These are phyloP conservation scores for Aspergillus ustus DNA, from an alignment of 2,329 filamentous ascomycete species.

Conservation along the genomic window DNA sequence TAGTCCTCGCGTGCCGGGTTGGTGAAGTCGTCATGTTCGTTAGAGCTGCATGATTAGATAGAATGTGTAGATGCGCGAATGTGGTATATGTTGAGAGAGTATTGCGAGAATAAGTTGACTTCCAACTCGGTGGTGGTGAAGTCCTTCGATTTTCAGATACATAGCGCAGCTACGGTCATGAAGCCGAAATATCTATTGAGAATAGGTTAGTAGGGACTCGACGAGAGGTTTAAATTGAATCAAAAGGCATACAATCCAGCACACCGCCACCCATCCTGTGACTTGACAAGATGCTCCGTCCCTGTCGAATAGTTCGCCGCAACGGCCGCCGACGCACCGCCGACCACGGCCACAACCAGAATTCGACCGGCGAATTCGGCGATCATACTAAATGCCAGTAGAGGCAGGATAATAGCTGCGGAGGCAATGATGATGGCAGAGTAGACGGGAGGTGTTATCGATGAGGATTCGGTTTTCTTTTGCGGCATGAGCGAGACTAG, in stretches of 20 bases:
- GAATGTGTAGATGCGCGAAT: neutral
- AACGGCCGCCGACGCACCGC: slow-evolving; percentile 49
- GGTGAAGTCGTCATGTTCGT: neutral
- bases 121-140: neutral
- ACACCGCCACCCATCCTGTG: slow-evolving; percentile 46
- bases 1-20: neutral
- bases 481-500: slow-evolving; percentile 40
- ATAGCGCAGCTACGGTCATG: slow-evolving; percentile 44
- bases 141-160: slow-evolving; percentile 29
- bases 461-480: slow-evolving; percentile 19
- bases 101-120: neutral
- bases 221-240: neutral
- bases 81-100: neutral
- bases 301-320: slow-evolving; percentile 43
- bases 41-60: neutral
- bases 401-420: slow-evolving; percentile 59
- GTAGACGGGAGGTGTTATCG: slow-evolving; percentile 33
- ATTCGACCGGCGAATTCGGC: slow-evolving; percentile 62
- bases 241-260: slow-evolving; percentile 39
- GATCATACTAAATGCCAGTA: slow-evolving; percentile 63
- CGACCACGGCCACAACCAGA: slow-evolving; percentile 60
- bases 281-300: slow-evolving; percentile 41
- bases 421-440: slow-evolving; percentile 54
- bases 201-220: neutral
- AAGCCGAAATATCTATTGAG: slow-evolving; percentile 44